A percentile compares a stretch with the other conserved stretches of the same genome.
phyloP scores from a whole-genome alignment of 2,329 filamentous ascomycete species.

The Leptographium wingfieldii region DNA sequence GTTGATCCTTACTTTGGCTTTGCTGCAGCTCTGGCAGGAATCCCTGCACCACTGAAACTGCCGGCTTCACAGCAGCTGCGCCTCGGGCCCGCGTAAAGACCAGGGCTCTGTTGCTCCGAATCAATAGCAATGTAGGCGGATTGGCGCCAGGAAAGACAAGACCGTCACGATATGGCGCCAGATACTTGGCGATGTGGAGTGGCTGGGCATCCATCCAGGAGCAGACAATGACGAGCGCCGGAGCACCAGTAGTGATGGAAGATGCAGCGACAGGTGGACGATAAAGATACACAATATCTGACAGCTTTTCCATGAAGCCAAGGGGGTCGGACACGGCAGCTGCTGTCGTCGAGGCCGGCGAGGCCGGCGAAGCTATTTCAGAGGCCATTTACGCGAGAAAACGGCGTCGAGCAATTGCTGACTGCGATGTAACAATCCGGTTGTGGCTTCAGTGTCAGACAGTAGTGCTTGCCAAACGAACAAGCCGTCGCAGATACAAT shows the following conservation, averaged over 20 bases:
- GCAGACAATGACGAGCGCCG: slow-evolving; percentile 34
- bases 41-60: slow-evolving; percentile 25
- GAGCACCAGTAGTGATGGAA: slow-evolving; percentile 14
- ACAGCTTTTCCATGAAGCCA: slow-evolving; percentile 25
- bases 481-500: neutral
- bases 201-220: slow-evolving; percentile 40
- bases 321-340: slow-evolving; percentile 12
- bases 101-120: slow-evolving; percentile 27
- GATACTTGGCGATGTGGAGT: slow-evolving; percentile 38
- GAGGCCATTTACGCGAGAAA: neutral
- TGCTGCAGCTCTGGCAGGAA: slow-evolving; percentile 10
- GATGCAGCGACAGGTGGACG: slow-evolving; percentile 13
- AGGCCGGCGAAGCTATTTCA: neutral
- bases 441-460: neutral
- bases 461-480: neutral
- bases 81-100: slow-evolving; percentile 21
- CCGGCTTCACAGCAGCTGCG: slow-evolving; percentile 23
- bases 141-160: slow-evolving; percentile 12
- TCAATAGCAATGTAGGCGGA: slow-evolving; percentile 33
- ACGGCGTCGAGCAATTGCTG: neutral
- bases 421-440: neutral
- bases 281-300: slow-evolving; percentile 24
- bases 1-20: slow-evolving; percentile 1
- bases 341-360: neutral
- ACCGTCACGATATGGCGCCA: slow-evolving; percentile 26